Base-by-base conservation (phyloP, 148 eudicot species). In the Vaccinium vitisidaea region DNA sequence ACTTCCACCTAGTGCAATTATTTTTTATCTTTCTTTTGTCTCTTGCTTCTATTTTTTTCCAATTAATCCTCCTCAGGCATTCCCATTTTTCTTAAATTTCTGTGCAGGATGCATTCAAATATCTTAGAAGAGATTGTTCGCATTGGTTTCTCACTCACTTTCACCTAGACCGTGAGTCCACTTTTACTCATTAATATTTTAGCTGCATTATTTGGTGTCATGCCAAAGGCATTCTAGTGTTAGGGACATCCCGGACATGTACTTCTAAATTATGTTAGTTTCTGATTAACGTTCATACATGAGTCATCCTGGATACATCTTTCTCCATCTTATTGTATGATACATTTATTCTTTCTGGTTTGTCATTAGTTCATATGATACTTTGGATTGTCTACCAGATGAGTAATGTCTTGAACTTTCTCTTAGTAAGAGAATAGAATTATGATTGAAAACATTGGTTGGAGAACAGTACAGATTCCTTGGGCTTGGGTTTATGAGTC, bases 91-190 rank as follows among this genome's bases (percentile, higher is more conserved):
- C 8, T 71, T 71, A 14, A 71, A 71, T 71, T 78, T 50, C 19
- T 70, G 54, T 92, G 90, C 96, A 96, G 99, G 99, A 96, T 88
- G 98, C 98, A 79, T 96, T 96, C 83, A 91, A 88, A 77, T 92
- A 92, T 84, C 93, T 96, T 32, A 92, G 92, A 90, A 88, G 95
- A 86, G 98, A 96, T 81, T 94, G 97, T 84, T 91, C 92, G 21
- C 93, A 93, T 86, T 96, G 98, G 98, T 95, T 96, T 90, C 93
- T 96, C 76, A 92, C 95, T 84, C 99, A 96, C 92, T 96, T 96
- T 83, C 98, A 96, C 88, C 50, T 90, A 58, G 99, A 96, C 79
- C 99, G 99, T 95, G 92, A 93, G 98, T 92, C 83, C 83, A 48
- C 11, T 52, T 74, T 10, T 30, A 70, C 78, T 55, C 63, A 5